phyloP scores from a whole-genome alignment of 805 yeast species.

The Metschnikowia colocasiae region DNA sequence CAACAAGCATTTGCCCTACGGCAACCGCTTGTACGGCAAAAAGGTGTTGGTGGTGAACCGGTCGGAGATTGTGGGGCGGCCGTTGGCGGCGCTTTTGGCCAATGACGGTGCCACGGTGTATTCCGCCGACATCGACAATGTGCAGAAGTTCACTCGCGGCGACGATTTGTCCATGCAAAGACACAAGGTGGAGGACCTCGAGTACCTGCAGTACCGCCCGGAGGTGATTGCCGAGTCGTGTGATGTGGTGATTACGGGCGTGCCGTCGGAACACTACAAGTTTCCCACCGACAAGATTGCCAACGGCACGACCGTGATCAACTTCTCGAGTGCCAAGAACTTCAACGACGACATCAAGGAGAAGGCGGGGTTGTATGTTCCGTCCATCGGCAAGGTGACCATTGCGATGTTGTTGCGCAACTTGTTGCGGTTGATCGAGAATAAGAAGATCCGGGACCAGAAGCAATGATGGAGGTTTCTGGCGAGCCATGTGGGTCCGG shows the following conservation, averaged over 20 bases:
- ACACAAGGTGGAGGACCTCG: slow-evolving; percentile 65
- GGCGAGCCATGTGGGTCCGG: too few relatives aligned
- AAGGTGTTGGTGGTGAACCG: slow-evolving; percentile 88
- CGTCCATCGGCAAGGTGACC: slow-evolving; percentile 94
- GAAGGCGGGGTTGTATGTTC: slow-evolving; percentile 88
- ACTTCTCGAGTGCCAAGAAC: slow-evolving; percentile 86
- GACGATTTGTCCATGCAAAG: slow-evolving; percentile 77
- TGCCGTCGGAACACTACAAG: slow-evolving; percentile 78
- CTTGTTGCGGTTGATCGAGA: slow-evolving; percentile 73
- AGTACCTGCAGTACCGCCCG: slow-evolving; percentile 49
- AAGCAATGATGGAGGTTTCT: too few relatives aligned
- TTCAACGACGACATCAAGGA: slow-evolving; percentile 78
- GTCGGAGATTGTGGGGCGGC: slow-evolving; percentile 96
- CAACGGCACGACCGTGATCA: slow-evolving; percentile 87
- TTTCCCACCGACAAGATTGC: slow-evolving; percentile 78
- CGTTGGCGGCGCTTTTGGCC: slow-evolving; percentile 91
- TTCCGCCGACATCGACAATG: slow-evolving; percentile 82
- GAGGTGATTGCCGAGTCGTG: slow-evolving; percentile 67
- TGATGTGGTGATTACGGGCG: slow-evolving; percentile 95
- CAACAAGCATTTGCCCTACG: slow-evolving; percentile 76
- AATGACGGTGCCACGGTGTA: slow-evolving; percentile 97
- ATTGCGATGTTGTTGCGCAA: slow-evolving; percentile 92
- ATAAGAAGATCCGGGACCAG: slow-evolving; percentile 33
- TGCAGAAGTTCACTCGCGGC: slow-evolving; percentile 92
- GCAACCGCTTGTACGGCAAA: slow-evolving; percentile 90